Percentiles rank a stretch among this genome's conserved stretches.
These are phyloP conservation scores for Lomentospora prolificans DNA, from an alignment of 2,329 filamentous ascomycete genomes.

Conservation along the genomic window DNA sequence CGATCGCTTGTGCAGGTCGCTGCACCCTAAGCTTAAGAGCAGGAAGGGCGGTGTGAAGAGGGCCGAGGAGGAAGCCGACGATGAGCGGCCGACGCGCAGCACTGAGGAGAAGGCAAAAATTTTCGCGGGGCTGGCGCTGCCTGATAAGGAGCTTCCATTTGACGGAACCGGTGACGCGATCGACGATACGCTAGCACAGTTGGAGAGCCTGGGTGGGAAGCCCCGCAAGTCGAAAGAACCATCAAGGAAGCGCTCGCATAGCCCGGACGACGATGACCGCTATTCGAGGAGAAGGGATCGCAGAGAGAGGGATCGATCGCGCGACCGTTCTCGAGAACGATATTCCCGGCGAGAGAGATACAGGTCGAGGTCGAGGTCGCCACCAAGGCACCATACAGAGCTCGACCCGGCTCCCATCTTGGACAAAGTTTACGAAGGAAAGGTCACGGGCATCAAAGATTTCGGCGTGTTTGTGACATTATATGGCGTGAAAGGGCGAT, in stretches of 20 bases:
- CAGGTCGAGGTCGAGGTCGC: slow-evolving; percentile 25
- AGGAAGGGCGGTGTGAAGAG: slow-evolving; percentile 19
- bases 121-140: slow-evolving; percentile 84
- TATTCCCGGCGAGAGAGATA: slow-evolving; percentile 18
- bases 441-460: slow-evolving; percentile 85
- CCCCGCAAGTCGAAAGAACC: slow-evolving; percentile 47
- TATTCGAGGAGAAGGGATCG: slow-evolving; percentile 45
- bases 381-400: slow-evolving; percentile 32
- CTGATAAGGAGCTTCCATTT: slow-evolving; percentile 53
- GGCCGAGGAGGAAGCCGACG: slow-evolving; percentile 6
- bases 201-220: slow-evolving; percentile 57
- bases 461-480: slow-evolving; percentile 94
- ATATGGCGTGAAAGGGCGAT: slow-evolving; percentile 75
- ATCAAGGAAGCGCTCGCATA: slow-evolving; percentile 42
- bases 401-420: slow-evolving; percentile 73
- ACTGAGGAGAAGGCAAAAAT: slow-evolving; percentile 62
- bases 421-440: slow-evolving; percentile 82
- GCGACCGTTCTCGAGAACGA: slow-evolving; percentile 26
- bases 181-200: slow-evolving; percentile 83
- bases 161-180: slow-evolving; percentile 53
- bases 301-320: slow-evolving; percentile 29
- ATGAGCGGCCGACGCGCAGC: slow-evolving; percentile 2
- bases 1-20: slow-evolving; percentile 74
- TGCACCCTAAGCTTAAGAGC: slow-evolving; percentile 82
- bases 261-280: slow-evolving; percentile 36